phyloP scores from a whole-genome alignment of 1,284 basidiomycete species.

The Cutaneotrichosporon dermatis region DNA sequence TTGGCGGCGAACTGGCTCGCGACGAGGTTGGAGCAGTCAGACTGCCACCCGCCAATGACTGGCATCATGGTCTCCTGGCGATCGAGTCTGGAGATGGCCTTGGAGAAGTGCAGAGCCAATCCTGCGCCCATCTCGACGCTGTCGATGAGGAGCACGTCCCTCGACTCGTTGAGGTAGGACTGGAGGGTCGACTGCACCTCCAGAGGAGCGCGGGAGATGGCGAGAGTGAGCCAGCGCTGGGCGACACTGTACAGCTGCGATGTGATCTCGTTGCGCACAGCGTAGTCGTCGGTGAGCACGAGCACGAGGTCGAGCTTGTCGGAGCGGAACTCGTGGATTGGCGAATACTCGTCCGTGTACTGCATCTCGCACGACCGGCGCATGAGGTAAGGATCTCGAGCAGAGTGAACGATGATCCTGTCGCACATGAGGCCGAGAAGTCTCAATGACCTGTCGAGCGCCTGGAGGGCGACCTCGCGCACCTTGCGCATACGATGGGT shows the following conservation, averaged over 20 bases:
- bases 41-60: constrained; percentile 47
- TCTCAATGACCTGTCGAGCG: constrained; percentile 82
- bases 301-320: constrained; percentile 69
- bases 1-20: constrained; percentile 78
- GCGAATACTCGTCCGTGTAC: constrained; percentile 90
- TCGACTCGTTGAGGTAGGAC: constrained; percentile 76
- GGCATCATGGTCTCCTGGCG: constrained; percentile 59
- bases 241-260: constrained; percentile 68
- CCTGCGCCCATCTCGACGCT: constrained; percentile 84
- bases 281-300: constrained; percentile 82
- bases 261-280: constrained; percentile 78
- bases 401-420: constrained; percentile 75
- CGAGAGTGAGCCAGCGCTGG: constrained; percentile 76
- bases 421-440: constrained; percentile 97
- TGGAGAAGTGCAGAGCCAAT: constrained; percentile 76
- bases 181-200: constrained; percentile 86
- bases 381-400: constrained; percentile 88
- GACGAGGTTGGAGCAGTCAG: constrained; percentile 70
- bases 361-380: constrained; percentile 86
- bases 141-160: constrained; percentile 62
- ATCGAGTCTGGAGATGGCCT: constrained; percentile 70
- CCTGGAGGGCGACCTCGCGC: constrained; percentile 74
- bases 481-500: constrained; percentile 80
- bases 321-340: constrained; percentile 76
- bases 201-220: constrained; percentile 79